These are phyloP conservation scores for Melastoma malabathricum DNA, from an alignment of 345 rosid genomes.

Conservation along the genomic window DNA sequence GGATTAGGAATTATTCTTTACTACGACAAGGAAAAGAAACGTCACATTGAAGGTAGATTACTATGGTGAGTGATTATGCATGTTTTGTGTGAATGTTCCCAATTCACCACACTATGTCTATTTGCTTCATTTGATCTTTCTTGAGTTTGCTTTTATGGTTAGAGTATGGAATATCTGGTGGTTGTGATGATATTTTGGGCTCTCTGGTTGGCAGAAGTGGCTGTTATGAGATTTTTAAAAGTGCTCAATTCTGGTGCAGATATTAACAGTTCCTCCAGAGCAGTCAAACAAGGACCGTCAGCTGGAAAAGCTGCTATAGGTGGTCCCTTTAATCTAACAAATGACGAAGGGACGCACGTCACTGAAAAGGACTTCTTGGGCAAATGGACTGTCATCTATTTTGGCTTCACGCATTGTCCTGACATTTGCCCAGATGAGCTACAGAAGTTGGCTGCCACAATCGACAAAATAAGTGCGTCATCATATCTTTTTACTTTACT, in stretches of 20 bases:
- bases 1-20: conserved; percentile 69
- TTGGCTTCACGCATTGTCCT: conserved; percentile 98
- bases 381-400: conserved; percentile 78
- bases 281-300: conserved; percentile 90
- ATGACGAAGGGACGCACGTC: conserved; percentile 69
- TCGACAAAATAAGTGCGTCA: conserved; percentile 84
- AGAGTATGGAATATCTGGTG: too few species aligned
- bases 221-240: background rate
- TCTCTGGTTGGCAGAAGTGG: background rate
- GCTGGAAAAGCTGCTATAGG: conserved; percentile 92
- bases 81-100: conserved; percentile 3
- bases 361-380: conserved; percentile 80
- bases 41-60: conserved; percentile 87
- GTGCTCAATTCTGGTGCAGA: conserved; percentile 23
- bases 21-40: conserved; percentile 69
- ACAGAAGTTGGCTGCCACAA: conserved; percentile 60
- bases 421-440: conserved; percentile 98
- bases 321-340: conserved; percentile 75
- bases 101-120: background rate
- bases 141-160: background rate
- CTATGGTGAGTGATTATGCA: conserved; percentile 63
- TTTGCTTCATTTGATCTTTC: background rate
- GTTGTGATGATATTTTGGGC: too few species aligned
- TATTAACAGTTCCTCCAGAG: conserved; percentile 50
- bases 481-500: background rate